phyloP scores from a whole-genome alignment of 371 early-diverging fungal species.

The Mucor velutinosus region DNA sequence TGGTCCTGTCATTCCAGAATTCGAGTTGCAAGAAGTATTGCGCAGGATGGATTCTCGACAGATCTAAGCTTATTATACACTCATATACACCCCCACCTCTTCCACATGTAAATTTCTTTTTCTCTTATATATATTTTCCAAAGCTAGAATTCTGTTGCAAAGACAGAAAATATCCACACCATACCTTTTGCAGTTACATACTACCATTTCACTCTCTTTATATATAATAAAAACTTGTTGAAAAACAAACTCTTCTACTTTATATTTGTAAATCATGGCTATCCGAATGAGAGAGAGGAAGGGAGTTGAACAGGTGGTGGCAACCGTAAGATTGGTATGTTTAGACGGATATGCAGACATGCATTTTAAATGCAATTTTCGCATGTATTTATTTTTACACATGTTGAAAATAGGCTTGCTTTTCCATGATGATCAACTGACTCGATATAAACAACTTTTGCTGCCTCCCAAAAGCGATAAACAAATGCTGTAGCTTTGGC shows the following conservation, averaged over 20 bases:
- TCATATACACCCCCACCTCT: neutral
- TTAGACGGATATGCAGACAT: neutral
- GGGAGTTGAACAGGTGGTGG: neutral
- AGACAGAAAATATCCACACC: neutral
- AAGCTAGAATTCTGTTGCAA: neutral
- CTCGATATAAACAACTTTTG: neutral
- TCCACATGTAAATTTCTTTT: neutral
- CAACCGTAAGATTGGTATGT: neutral
- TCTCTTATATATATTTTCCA: neutral
- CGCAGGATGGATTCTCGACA: slow-evolving; percentile 15
- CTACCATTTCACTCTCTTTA: neutral
- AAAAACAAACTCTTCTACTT: neutral
- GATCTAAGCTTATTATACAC: neutral
- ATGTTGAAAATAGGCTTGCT: neutral
- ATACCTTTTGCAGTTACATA: neutral
- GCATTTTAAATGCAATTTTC: neutral
- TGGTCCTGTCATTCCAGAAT: slow-evolving; percentile 53
- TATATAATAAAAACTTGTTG: neutral
- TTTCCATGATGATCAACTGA: slow-evolving; percentile 4
- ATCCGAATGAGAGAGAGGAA: neutral
- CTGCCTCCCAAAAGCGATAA: neutral
- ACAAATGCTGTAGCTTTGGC: neutral
- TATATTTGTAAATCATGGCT: neutral
- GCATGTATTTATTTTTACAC: slow-evolving; percentile 2
- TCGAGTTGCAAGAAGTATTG: slow-evolving; percentile 41